Conservation (phyloP, 1,139 yeast genomes). For the Scheffersomyces segobiensis region DNA sequence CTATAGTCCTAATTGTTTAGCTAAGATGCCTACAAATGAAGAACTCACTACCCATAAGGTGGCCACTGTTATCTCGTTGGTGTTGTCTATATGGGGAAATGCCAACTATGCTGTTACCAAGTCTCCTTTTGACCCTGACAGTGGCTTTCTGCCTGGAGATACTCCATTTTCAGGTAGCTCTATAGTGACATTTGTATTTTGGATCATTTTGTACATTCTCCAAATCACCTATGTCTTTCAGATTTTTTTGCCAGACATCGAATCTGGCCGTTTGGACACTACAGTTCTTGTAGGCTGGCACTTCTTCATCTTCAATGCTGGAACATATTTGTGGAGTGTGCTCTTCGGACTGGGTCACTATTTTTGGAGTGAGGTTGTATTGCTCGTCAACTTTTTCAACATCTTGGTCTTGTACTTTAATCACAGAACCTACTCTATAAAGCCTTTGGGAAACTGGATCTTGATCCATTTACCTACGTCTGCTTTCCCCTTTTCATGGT, state of each 20-base stretch:
- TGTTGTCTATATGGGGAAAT: constrained; percentile 55
- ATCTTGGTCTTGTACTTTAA: constrained; percentile 55
- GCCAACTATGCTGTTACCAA: constrained; percentile 55
- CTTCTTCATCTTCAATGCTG: constrained; percentile 60
- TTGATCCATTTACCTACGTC: constrained; percentile 63
- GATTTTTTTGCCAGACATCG: constrained; percentile 47
- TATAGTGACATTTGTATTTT: constrained; percentile 53
- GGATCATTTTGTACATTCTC: constrained; percentile 54
- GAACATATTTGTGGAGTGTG: constrained; percentile 61
- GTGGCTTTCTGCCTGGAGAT: constrained; percentile 42
- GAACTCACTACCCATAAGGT: constrained; percentile 37
- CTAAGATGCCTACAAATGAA: not conserved
- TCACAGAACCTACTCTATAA: constrained; percentile 60
- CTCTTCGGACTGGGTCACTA: constrained; percentile 59
- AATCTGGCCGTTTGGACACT: constrained; percentile 25
- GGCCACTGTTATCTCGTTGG: constrained; percentile 49
- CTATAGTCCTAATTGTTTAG: not conserved
- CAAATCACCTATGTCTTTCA: constrained; percentile 58
- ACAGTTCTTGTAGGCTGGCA: constrained; percentile 54
- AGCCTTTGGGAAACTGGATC: constrained; percentile 53
- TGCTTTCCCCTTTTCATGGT: constrained; percentile 76
- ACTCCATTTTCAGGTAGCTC: constrained; percentile 73
- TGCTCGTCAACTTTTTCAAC: constrained; percentile 59
- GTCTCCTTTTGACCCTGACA: constrained; percentile 42
- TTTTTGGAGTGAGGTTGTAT: constrained; percentile 56